Evolutionary conservation across 148 eudicot genomes (phyloP), one percentile per base, ranked within the genome.

Genomic region (Rhododendron griersonianum): DNA sequence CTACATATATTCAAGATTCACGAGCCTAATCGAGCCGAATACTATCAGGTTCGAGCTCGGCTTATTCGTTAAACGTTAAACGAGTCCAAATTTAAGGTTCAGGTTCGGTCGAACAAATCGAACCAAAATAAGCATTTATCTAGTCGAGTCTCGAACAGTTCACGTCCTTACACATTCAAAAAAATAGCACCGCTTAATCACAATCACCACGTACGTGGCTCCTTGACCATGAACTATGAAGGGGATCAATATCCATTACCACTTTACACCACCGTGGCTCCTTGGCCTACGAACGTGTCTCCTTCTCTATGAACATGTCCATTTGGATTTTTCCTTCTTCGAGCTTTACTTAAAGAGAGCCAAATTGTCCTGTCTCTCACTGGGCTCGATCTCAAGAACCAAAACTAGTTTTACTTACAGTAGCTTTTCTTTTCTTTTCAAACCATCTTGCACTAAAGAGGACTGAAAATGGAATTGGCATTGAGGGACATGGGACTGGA

Each of bases 401-500:
- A 21, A 9, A 8, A 63, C 71, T 63, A 19, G 14, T 63, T 23
- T 2, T 61, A 14, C 16, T 50, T 50, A 23, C 28, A 63, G 71
- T 63, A 63, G 73, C 16, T 67, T 67, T 3, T 67, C 74, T 67
- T 15, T 1, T 25, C 30, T 2, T 23, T 67, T 10, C 15, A 67
- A 59, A 59, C 74, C 74, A 10, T 55, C 61, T 55, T 18, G 61
- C 61, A 16, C 61, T 16, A 55, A 47, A 77, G 5, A 16, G 74
- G 0, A 55, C 61, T 16, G 18, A 85, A 74, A 71, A 87, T 75
- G 84, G 87, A 88, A 44, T 11, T 88, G 57, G 84, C 78, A 25
- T 33, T 83, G 87, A 88, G 86, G 59, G 76, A 85, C 50, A 44
- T 88, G 67, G 89, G 83, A 1, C 35, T 85, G 82, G 87, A 86